These are phyloP conservation scores for Pecoramyces ruminantium DNA, from an alignment of 192 early-diverging fungal species.

Conservation along the genomic window DNA sequence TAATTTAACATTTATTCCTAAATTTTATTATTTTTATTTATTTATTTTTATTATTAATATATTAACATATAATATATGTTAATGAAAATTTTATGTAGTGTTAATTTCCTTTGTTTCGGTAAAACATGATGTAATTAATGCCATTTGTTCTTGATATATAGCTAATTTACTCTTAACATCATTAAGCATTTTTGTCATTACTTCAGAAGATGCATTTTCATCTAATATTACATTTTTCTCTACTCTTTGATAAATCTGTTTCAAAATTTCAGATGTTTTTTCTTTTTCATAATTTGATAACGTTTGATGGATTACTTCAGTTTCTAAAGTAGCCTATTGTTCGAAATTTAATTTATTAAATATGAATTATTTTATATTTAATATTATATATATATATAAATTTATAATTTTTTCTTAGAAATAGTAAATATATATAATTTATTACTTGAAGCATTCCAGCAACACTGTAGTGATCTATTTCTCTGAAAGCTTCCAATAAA, in stretches of 20 bases:
- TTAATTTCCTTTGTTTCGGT: not conserved
- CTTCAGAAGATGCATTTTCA: conserved; percentile 22
- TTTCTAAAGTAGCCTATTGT: conserved; percentile 73
- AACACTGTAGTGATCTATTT: conserved; percentile 69
- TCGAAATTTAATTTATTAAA: no score
- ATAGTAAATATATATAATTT: no score
- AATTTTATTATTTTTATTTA: no score
- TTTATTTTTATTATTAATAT: no score
- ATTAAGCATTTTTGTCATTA: conserved; percentile 6
- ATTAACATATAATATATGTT: no score
- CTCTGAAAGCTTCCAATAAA: conserved; percentile 57
- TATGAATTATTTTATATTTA: no score
- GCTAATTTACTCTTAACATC: not conserved
- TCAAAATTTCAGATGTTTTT: conserved; percentile 43
- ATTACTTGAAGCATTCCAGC: conserved; percentile 80
- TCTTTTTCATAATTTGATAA: conserved; percentile 58
- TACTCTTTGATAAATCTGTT: conserved; percentile 57
- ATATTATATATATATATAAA: no score
- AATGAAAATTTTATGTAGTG: no score
- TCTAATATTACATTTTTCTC: conserved; percentile 16
- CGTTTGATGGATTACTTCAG: conserved; percentile 73
- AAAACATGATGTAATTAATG: conserved; percentile 9
- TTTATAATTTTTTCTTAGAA: no score
- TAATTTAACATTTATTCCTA: no score
- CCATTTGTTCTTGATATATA: conserved; percentile 11